Evolutionary conservation across 73 alveolate species (phyloP), one percentile per base, ranked within the genome.

Genomic region (Stentor coeruleus): DNA sequence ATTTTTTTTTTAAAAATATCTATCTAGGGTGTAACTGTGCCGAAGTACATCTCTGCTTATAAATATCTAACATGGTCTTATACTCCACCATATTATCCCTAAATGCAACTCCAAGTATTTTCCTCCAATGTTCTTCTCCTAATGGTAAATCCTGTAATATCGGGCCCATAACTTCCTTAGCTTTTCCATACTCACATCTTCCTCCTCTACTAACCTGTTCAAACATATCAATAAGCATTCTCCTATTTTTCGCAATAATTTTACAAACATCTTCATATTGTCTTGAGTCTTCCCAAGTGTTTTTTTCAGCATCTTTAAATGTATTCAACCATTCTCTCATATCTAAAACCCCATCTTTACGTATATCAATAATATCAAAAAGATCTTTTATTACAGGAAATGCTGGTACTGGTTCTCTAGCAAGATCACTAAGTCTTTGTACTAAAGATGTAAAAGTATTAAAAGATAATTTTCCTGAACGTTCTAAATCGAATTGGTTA

Each of bases 341-440:
- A 74, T 86, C 92, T n/a, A 86, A 60, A 0, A 77, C 74, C 6
- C 89, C 89, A 59, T 86, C 92, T 74, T 73, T 74, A 74, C 92
- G 41, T 30, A 59, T 36, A 39, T 86, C 92, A 36, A 86, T 82
- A 30, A 80, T 58, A 39, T 86, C 86, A 72, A 86, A 86, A 38
- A 86, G 35, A 76, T 86, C 92, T 58, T 82, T 86, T 74, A 86
- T 82, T 11, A 86, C 76, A 15, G 80, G 41, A 38, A 57, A 86
- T 20, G 86, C 60, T 0, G 92, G 92, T 6, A 77, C 82, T 11
- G 74, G 74, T 42, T 82, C 84, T 14, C 40, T 3, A n/a, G 89
- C 80, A 33, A 74, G 41, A 33, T 74, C 33, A 55, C 66, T 42
- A 0, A 86, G 85, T 39, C 84, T 58, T 30, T 59, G n/a, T 59